phyloP scores from a whole-genome alignment of 495 filamentous ascomycete species.

The Thozetella sp. region DNA sequence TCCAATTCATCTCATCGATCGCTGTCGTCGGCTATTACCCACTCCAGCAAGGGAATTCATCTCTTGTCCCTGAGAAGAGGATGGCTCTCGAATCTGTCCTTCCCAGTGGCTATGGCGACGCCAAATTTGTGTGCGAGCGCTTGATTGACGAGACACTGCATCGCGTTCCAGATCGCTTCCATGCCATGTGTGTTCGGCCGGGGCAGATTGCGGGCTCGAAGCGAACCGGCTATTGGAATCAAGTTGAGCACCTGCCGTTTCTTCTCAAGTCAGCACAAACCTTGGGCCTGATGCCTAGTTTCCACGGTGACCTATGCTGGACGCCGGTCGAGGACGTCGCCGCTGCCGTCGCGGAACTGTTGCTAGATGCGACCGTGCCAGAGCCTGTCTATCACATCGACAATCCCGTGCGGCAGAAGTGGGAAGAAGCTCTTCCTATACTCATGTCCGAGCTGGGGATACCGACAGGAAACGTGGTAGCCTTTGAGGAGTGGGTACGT shows the following conservation, averaged over 20 bases:
- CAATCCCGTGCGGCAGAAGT: conserved; percentile 51
- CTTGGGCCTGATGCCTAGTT: conserved; percentile 40
- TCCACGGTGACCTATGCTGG: conserved; percentile 47
- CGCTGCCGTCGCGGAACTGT: conserved; percentile 34
- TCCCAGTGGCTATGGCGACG: conserved; percentile 49
- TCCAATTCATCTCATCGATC: conserved; percentile 61
- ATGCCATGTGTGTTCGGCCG: conserved; percentile 41
- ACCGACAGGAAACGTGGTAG: no score
- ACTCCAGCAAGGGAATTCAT: conserved; percentile 15
- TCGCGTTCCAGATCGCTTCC: conserved; percentile 39
- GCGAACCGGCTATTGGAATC: conserved; percentile 54
- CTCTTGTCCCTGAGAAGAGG: conserved; percentile 33
- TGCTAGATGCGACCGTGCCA: conserved; percentile 13
- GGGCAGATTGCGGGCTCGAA: conserved; percentile 55
- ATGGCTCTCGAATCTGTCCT: conserved; percentile 34
- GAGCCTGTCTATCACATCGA: conserved; percentile 56
- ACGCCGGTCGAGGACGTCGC: conserved; percentile 49
- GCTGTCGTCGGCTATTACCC: conserved; percentile 47
- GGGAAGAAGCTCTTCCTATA: no score
- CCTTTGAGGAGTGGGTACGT: no score
- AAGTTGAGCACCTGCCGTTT: conserved; percentile 47
- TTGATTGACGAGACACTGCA: conserved; percentile 52
- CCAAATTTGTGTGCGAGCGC: conserved; percentile 52
- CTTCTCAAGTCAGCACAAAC: conserved; percentile 54
- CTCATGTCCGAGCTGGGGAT: no score